These are phyloP conservation scores for Epicoccum sorghinum DNA, from an alignment of 2,329 filamentous ascomycete genomes.

Conservation along the genomic window DNA sequence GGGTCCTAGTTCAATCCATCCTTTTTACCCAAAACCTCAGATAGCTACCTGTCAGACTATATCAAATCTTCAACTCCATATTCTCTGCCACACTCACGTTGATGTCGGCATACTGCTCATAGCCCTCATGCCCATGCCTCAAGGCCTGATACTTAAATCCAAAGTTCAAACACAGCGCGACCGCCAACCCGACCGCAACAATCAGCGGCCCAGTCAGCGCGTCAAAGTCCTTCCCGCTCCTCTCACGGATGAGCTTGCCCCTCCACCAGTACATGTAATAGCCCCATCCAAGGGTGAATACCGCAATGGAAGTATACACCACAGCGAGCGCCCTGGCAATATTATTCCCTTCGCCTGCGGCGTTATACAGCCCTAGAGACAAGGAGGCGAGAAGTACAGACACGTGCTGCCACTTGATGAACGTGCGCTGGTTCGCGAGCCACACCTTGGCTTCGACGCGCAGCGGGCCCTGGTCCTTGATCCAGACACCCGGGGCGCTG, in stretches of 20 bases:
- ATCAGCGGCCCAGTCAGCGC: conserved; percentile 83
- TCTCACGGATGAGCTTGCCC: conserved; percentile 77
- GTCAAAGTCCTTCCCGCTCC: conserved; percentile 93
- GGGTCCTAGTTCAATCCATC: too few relatives aligned
- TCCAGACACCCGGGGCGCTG: conserved; percentile 81
- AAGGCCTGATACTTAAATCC: conserved; percentile 66
- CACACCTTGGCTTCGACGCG: conserved; percentile 98
- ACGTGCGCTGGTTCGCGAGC: conserved; percentile 97
- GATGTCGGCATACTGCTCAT: conserved; percentile 3
- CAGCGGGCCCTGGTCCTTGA: conserved; percentile 92
- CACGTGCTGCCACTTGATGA: conserved; percentile 98
- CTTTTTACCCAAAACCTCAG: too few relatives aligned
- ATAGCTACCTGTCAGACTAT: neutral
- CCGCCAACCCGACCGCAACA: conserved; percentile 77
- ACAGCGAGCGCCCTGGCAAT: conserved; percentile 80
- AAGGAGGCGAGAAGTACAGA: conserved; percentile 83
- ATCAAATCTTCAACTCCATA: conserved; percentile 27
- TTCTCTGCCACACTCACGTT: conserved; percentile 18
- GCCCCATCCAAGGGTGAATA: conserved; percentile 86
- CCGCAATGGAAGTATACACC: conserved; percentile 79
- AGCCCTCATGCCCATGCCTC: conserved; percentile 9
- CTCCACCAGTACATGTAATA: conserved; percentile 81
- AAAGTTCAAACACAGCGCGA: conserved; percentile 86
- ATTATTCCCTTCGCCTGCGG: conserved; percentile 75
- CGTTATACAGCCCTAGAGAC: conserved; percentile 85